phyloP scores from a whole-genome alignment of 805 yeast species.

The Candida manassasensis region DNA sequence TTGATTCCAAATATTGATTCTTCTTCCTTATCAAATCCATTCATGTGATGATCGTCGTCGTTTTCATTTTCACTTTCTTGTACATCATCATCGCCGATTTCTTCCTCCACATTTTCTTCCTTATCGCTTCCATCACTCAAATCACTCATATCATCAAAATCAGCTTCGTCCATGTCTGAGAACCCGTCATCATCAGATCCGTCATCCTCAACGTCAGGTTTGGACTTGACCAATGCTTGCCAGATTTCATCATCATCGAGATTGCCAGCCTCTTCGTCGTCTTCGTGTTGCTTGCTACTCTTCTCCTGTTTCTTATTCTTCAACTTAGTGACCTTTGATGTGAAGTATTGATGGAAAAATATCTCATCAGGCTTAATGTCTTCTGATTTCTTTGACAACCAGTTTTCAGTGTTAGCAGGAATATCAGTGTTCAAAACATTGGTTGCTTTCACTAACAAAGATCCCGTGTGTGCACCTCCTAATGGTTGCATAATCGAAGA shows the following conservation, averaged over 20 bases:
- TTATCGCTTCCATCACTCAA: slow-evolving; percentile 23
- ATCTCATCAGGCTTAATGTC: slow-evolving; percentile 81
- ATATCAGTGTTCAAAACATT: slow-evolving; percentile 34
- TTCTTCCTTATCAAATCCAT: slow-evolving; percentile 17
- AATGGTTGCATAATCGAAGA: slow-evolving; percentile 96
- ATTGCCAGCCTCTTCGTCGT: slow-evolving; percentile 35
- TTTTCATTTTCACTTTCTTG: slow-evolving; percentile 19
- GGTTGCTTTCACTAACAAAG: slow-evolving; percentile 64
- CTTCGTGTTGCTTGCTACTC: slow-evolving; percentile 29
- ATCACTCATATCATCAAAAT: slow-evolving; percentile 40
- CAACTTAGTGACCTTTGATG: slow-evolving; percentile 46
- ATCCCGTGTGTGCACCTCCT: slow-evolving; percentile 76
- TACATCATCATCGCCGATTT: slow-evolving; percentile 24
- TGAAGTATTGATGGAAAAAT: slow-evolving; percentile 84
- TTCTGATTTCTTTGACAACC: slow-evolving; percentile 62
- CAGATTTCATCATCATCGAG: slow-evolving; percentile 71
- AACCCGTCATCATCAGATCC: slow-evolving; percentile 29
- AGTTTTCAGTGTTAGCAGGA: slow-evolving; percentile 82
- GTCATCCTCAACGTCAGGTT: slow-evolving; percentile 62
- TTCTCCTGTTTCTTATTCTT: slow-evolving; percentile 17
- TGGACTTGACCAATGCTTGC: slow-evolving; percentile 71
- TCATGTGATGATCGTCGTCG: slow-evolving; percentile 25
- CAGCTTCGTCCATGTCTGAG: slow-evolving; percentile 43
- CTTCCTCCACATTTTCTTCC: slow-evolving; percentile 16
- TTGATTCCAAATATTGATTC: slow-evolving; percentile 11